These are phyloP conservation scores for Fusarium austroafricanum DNA, from an alignment of 2,329 filamentous ascomycete species.

Conservation along the genomic window DNA sequence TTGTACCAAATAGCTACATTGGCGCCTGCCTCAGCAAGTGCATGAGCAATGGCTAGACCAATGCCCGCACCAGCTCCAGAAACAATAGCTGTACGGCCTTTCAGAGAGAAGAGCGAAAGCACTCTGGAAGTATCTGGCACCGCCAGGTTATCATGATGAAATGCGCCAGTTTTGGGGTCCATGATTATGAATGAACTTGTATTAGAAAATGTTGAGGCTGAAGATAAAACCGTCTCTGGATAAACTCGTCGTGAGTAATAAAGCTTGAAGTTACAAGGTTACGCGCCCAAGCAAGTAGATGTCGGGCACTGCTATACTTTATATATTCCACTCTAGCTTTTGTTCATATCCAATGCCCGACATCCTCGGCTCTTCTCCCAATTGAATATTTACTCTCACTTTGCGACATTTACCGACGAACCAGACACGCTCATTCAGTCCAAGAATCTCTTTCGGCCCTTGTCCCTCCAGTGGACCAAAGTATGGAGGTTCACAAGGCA, in stretches of 20 bases:
- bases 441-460: slow-evolving; percentile 16
- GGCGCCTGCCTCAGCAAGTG: slow-evolving; percentile 75
- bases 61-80: slow-evolving; percentile 76
- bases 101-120: slow-evolving; percentile 75
- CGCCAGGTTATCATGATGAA: slow-evolving; percentile 67
- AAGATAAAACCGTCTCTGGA: background rate
- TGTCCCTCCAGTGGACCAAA: slow-evolving; percentile 26
- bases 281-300: background rate
- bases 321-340: slow-evolving; percentile 13
- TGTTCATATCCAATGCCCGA: slow-evolving; percentile 9
- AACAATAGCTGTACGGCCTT: slow-evolving; percentile 76
- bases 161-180: slow-evolving; percentile 61
- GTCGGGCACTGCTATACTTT: slow-evolving; percentile 9
- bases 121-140: slow-evolving; percentile 62
- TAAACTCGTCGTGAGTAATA: background rate
- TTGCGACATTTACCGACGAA: slow-evolving; percentile 37
- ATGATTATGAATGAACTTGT: slow-evolving; percentile 48
- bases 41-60: slow-evolving; percentile 72
- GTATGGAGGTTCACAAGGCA: slow-evolving; percentile 27
- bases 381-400: slow-evolving; percentile 10
- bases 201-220: background rate
- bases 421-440: slow-evolving; percentile 17
- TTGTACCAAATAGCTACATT: slow-evolving; percentile 81
- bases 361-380: slow-evolving; percentile 18
- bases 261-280: slow-evolving; percentile 14